Evolutionary conservation across 164 flowering plant genomes (phyloP), one percentile per base, ranked within the genome.

Genomic region (Protea cynaroides): DNA sequence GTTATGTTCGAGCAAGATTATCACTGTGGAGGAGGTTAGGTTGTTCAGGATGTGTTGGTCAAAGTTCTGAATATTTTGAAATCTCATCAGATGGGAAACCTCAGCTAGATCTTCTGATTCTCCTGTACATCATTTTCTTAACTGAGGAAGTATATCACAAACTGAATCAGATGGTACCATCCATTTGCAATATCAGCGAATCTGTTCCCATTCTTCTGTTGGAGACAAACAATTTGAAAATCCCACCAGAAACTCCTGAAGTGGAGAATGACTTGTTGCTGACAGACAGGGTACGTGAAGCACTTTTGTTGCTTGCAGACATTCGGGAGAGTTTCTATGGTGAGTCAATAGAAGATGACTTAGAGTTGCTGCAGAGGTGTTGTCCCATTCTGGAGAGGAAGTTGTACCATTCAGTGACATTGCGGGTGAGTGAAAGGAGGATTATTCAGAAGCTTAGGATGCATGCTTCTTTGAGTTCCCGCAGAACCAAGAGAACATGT

Each of bases 21-120:
- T 81, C 89, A 37, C 57, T 85, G 7, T 94, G 98, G 97, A 86
- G 86, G 74, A 86, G 72, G 70, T 67, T 89, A 40, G 89, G 65
- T 65, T 83, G 72, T 62, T 74, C 82, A 18, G 89, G 88, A 36
- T 84, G 87, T 72, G 73, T 58, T 37, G 84, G 84, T 71, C 82
- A 87, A 69, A 66, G 82, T 61, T 75, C 80, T 7, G 98, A 94
- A 76, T 94, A 94, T 74, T 94, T 90, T 68, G 98, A 94, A 71
- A 78, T 94, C 47, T 81, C 93, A 12, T 83, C 64, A 22, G 72
- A 77, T 54, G 98, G 97, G 62, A 83, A 87, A 71, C 96, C 98
- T 21, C 85, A 94, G 73, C 61, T 75, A 44, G 96, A 94, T 72
- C 78, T 90, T 67, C 72, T 94, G 65, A 60, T 84, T 58, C 78